Evolutionary conservation across 129 eudicot species (phyloP), one percentile per base, ranked within the genome.

Genomic region (Flaveria ramosissima): DNA sequence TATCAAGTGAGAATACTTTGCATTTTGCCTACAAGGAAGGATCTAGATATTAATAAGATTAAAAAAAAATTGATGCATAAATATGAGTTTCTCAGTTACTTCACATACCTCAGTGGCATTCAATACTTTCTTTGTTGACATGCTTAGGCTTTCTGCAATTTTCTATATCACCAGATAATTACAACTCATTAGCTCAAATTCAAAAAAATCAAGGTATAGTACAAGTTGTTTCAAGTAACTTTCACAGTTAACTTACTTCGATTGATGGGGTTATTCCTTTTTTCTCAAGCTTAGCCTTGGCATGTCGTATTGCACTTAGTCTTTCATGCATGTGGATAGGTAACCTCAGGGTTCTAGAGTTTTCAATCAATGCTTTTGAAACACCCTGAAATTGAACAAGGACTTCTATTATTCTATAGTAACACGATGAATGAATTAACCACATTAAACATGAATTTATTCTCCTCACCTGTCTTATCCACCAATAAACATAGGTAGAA

Each of bases 401-500:
- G 41, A 36, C 41, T 60, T 1, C 8, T 13, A 23, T 60, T 60
- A 60, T 10, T 11, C 36, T 46, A 62, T 47, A 61, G 32, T 78
- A 78, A 78, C 41, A 52, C 11, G 50, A 32, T 66, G 24, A 66
- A 3, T 46, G 2, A 62, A 73, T 36, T 64, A 46, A 71, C 39
- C 17, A 51, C 21, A 17, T 41, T 17, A 51, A 63, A 72, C 16
- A 17, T 6, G 17, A 47, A 16, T 51, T 41, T 42, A 73, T 1
- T 47, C 36, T 63, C 26, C 90, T 86, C 71, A 91, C 99, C 91
- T 95, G 99, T 10, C 97, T 86, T 81, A 95, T 95, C 99, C 99
- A 95, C 99, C 99, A 95, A 82, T 95, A 95, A 52, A 95, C 97
- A 78, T 92, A 95, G 60, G 99, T 95, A 43, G 99, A 95, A 67